Conservation (phyloP, 1,139 yeast species). For the Scheffersomyces lignicola region DNA sequence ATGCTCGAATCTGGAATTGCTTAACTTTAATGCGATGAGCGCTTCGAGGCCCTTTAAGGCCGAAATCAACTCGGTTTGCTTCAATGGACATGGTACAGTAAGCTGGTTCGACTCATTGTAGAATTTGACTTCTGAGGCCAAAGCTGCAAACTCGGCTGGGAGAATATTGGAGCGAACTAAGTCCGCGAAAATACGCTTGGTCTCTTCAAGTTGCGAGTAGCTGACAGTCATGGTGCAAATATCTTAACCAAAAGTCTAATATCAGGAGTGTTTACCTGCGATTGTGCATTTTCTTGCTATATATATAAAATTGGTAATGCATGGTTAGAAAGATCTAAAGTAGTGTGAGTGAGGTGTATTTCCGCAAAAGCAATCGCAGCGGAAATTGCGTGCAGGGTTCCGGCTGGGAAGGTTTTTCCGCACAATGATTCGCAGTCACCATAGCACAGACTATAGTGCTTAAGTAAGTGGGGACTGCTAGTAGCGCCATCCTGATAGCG, state of each 20-base stretch:
- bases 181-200: slow-evolving; percentile 16
- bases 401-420: slow-evolving; percentile 1
- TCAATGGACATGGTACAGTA: slow-evolving; percentile 27
- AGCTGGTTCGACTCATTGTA: slow-evolving; percentile 15
- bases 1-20: slow-evolving; percentile 19
- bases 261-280: background rate
- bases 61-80: slow-evolving; percentile 26
- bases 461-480: no score
- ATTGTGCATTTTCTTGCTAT: background rate
- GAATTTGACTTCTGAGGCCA: slow-evolving; percentile 16
- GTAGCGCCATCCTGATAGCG: no score
- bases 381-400: slow-evolving; percentile 1
- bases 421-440: background rate
- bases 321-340: no score
- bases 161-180: slow-evolving; percentile 16
- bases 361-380: no score
- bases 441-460: no score
- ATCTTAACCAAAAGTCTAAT: no score
- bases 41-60: slow-evolving; percentile 30
- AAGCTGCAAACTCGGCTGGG: slow-evolving; percentile 18
- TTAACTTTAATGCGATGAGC: slow-evolving; percentile 21
- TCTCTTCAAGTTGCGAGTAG: slow-evolving; percentile 16
- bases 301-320: slow-evolving; percentile 1
- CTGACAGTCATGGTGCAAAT: slow-evolving; percentile 8
- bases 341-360: background rate